These are phyloP conservation scores for Fusarium nurragi DNA, from an alignment of 2,329 filamentous ascomycete genomes.

Conservation along the genomic window DNA sequence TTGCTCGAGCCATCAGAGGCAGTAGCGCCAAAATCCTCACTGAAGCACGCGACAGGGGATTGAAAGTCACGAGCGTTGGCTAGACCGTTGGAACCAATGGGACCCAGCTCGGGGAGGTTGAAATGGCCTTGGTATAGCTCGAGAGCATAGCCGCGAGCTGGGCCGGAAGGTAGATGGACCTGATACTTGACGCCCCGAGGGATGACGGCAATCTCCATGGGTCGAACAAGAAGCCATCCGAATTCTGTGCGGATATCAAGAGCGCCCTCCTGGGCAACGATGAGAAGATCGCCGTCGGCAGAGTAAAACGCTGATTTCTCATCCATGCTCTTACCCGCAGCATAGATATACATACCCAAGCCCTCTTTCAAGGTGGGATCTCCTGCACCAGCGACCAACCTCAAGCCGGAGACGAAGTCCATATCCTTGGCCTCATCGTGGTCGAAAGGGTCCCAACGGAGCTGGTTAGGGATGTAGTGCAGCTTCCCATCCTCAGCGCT, in stretches of 20 bases:
- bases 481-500: conserved; percentile 40
- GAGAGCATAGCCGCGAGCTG: conserved; percentile 76
- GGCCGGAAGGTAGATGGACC: conserved; percentile 70
- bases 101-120: conserved; percentile 74
- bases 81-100: conserved; percentile 78
- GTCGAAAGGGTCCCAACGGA: conserved; percentile 85
- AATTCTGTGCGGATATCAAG: conserved; percentile 83
- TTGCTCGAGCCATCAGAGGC: conserved; percentile 49
- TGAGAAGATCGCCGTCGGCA: conserved; percentile 80
- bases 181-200: conserved; percentile 79
- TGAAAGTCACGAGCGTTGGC: conserved; percentile 81
- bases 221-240: conserved; percentile 77
- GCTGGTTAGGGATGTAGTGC: conserved; percentile 72
- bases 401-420: conserved; percentile 67
- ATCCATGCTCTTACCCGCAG: conserved; percentile 80
- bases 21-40: conserved; percentile 63
- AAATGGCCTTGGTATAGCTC: conserved; percentile 80
- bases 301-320: conserved; percentile 82
- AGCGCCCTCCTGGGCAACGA: conserved; percentile 78
- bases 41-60: conserved; percentile 74
- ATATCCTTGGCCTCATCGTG: conserved; percentile 64
- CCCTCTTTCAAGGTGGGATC: conserved; percentile 82
- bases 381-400: conserved; percentile 80
- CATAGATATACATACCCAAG: conserved; percentile 82
- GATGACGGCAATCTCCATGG: conserved; percentile 80